Evolutionary conservation across 805 yeast genomes (phyloP).

Genomic region (Priceomyces carsonii): DNA sequence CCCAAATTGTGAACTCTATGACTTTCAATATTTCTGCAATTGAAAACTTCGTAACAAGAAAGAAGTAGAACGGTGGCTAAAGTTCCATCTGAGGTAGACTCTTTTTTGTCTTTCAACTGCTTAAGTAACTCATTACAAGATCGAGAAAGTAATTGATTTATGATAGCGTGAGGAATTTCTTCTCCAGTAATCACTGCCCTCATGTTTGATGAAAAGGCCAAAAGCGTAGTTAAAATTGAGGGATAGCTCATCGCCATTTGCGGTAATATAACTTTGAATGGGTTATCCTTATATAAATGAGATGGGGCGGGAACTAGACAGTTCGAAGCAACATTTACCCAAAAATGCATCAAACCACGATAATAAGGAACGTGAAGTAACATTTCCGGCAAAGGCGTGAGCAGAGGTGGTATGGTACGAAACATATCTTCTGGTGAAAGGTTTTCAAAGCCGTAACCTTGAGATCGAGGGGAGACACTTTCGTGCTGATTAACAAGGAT

Average conservation of each 20-base stretch:
- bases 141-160: slow-evolving; percentile 54
- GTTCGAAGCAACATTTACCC: slow-evolving; percentile 58
- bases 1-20: slow-evolving; percentile 71
- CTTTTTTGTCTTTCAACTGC: slow-evolving; percentile 49
- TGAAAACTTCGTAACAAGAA: slow-evolving; percentile 53
- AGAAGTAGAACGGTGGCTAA: slow-evolving; percentile 61
- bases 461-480: not conserved
- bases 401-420: slow-evolving; percentile 30
- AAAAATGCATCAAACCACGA: slow-evolving; percentile 62
- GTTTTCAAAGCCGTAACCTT: not conserved
- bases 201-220: slow-evolving; percentile 43
- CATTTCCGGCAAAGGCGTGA: slow-evolving; percentile 59
- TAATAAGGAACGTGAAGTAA: slow-evolving; percentile 60
- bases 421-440: slow-evolving; percentile 13
- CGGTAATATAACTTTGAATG: slow-evolving; percentile 66
- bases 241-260: slow-evolving; percentile 63
- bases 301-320: slow-evolving; percentile 68
- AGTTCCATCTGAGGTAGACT: slow-evolving; percentile 65
- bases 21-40: slow-evolving; percentile 44
- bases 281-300: slow-evolving; percentile 55
- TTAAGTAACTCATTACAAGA: slow-evolving; percentile 58
- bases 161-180: slow-evolving; percentile 38
- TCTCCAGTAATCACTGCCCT: slow-evolving; percentile 25
- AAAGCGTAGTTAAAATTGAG: slow-evolving; percentile 55
- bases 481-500: not conserved